A percentile compares a stretch with the other conserved stretches of the same genome.
These are phyloP conservation scores for Saturnispora bothae DNA, from an alignment of 805 yeast species.

Conservation along the genomic window DNA sequence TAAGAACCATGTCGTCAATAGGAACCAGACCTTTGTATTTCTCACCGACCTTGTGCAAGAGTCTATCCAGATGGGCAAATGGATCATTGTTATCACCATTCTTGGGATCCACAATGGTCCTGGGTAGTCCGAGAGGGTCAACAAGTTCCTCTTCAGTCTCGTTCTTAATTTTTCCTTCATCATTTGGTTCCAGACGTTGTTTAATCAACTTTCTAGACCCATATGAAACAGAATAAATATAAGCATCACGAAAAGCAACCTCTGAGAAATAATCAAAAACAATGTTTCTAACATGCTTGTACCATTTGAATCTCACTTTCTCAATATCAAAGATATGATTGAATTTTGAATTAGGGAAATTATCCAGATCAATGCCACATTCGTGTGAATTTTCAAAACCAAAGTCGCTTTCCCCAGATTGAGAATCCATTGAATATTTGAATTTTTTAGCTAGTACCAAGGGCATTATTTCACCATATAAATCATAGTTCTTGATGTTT, in stretches of 20 bases:
- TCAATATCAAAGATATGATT: slow-evolving; percentile 66
- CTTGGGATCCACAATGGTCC: neutral
- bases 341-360: slow-evolving; percentile 25
- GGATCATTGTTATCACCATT: neutral
- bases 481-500: slow-evolving; percentile 26
- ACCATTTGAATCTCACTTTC: slow-evolving; percentile 70
- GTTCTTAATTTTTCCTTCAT: no score
- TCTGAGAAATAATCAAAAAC: slow-evolving; percentile 49
- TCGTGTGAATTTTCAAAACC: slow-evolving; percentile 48
- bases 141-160: no score
- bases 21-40: slow-evolving; percentile 27
- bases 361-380: slow-evolving; percentile 42
- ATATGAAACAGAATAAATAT: slow-evolving; percentile 26
- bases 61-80: slow-evolving; percentile 37
- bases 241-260: slow-evolving; percentile 34
- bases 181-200: slow-evolving; percentile 3
- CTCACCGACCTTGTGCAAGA: slow-evolving; percentile 32
- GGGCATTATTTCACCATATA: slow-evolving; percentile 45
- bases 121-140: neutral
- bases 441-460: slow-evolving; percentile 60
- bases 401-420: slow-evolving; percentile 27
- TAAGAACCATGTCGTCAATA: slow-evolving; percentile 50
- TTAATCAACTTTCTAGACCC: slow-evolving; percentile 22
- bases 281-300: slow-evolving; percentile 53
- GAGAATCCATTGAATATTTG: slow-evolving; percentile 52